Base-by-base conservation (phyloP, 2,329 filamentous ascomycete genomes). In the Rosellinia necatrix region DNA sequence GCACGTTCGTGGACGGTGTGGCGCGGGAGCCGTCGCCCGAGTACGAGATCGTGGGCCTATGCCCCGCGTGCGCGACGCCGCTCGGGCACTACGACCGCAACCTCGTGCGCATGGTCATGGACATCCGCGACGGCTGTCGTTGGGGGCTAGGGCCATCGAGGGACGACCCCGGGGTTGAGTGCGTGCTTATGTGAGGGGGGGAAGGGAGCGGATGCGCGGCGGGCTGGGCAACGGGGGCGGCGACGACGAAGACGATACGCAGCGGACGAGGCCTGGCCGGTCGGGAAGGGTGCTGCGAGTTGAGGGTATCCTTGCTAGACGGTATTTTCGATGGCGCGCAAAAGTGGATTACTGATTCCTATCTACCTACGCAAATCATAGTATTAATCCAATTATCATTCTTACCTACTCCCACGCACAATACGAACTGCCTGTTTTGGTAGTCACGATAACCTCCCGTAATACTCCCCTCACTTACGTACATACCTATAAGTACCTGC, bases 51-150 rank as follows among this genome's bases (percentile, higher is more conserved):
- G 63, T 61, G 47, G 56, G 62, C 54, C 35, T 59, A 49, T 63
- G 80, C 71, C 41, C 67, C 51, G 56, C 70, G 60, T 60, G 70
- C 74, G 43, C 68, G 70, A 30, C 80, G 77, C 58, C 79, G 77
- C 58, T 79, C 75, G 30, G 67, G 70, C 29, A 49, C 6, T 83
- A 82, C 60, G 79, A 85, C 62, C 70, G 70, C 37, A 81, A 84
- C 65, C 59, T 66, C 48, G 64, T 77, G 19, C 74, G 80, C 41
- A 75, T 81, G 72, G 74, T 84, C 41, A 62, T 74, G 40, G 63
- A 69, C 24, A 73, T 79, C 64, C 71, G 71, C 19, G 71, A 73
- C 51, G 78, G 78, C 17, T 60, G 80, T 38, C 78, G 78, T 38
- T 76, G 78, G 72, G 81, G 81, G 1, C 44, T 69, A 9, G 81